A percentile compares a stretch with the other conserved stretches of the same genome.
These are phyloP conservation scores for Cryptococcus sp. DNA, from an alignment of 1,284 basidiomycete species.

Conservation along the genomic window DNA sequence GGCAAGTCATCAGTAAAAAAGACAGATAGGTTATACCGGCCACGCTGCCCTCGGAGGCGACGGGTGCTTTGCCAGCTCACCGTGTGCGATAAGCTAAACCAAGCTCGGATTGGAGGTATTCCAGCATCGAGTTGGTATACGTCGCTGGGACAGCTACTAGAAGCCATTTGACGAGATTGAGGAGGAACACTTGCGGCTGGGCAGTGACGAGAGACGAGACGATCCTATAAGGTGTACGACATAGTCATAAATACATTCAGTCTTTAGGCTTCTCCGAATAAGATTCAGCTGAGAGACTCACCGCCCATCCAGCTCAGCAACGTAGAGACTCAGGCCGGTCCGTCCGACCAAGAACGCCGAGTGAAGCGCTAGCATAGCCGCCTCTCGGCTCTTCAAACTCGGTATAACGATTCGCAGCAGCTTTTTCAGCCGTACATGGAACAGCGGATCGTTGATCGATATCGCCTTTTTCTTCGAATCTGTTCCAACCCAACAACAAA, in stretches of 20 bases:
- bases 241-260: constrained; percentile 57
- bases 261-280: constrained; percentile 75
- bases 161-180: constrained; percentile 86
- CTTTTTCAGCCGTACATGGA: constrained; percentile 75
- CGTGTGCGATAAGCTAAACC: constrained; percentile 89
- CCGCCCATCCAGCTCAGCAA: constrained; percentile 91
- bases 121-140: constrained; percentile 95
- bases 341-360: constrained; percentile 82
- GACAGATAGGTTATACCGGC: background rate
- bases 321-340: constrained; percentile 91
- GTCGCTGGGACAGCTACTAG: constrained; percentile 92
- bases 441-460: constrained; percentile 75
- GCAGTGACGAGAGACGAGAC: constrained; percentile 93
- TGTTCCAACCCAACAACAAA: background rate
- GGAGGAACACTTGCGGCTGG: constrained; percentile 73
- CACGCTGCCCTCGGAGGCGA: background rate
- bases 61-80: constrained; percentile 15
- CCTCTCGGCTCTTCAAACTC: constrained; percentile 78
- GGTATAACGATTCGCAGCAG: constrained; percentile 90
- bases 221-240: constrained; percentile 62
- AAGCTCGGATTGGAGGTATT: constrained; percentile 90
- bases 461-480: constrained; percentile 20
- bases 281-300: constrained; percentile 52
- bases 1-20: background rate
- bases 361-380: constrained; percentile 81